Percentiles rank a stretch among this genome's conserved stretches.
Conservation (phyloP, 2,329 filamentous ascomycete genomes). For the Tolypocladium ovalisporum region DNA sequence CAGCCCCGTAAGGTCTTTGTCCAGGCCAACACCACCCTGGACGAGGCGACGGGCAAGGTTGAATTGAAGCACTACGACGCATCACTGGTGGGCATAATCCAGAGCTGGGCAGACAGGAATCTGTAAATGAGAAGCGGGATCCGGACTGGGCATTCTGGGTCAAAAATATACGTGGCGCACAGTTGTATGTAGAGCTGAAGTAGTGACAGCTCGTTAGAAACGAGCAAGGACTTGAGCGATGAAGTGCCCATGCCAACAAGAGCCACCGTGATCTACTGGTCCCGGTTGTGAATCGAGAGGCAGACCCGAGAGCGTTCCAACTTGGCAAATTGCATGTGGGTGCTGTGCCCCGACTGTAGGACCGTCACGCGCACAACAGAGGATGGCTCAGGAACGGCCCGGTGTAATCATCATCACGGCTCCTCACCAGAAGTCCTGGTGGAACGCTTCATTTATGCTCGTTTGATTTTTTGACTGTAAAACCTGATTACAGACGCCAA, state of each 20-base stretch:
- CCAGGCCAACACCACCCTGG: slow-evolving; percentile 77
- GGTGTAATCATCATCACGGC: slow-evolving; percentile 17
- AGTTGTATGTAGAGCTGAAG: background rate
- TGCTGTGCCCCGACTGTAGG: too few species aligned
- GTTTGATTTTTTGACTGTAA: slow-evolving; percentile 46
- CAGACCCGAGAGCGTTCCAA: too few species aligned
- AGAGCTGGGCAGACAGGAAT: slow-evolving; percentile 63
- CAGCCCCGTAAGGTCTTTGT: slow-evolving; percentile 87
- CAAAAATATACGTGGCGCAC: background rate
- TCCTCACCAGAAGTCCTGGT: slow-evolving; percentile 16
- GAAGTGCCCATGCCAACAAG: background rate
- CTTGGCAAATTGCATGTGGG: too few species aligned
- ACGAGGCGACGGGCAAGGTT: slow-evolving; percentile 58
- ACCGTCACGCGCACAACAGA: background rate
- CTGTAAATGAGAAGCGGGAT: slow-evolving; percentile 19
- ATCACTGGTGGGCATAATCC: slow-evolving; percentile 67
- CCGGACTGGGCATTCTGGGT: background rate
- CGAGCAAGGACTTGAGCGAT: background rate
- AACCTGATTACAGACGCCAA: slow-evolving; percentile 58
- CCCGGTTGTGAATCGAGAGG: background rate
- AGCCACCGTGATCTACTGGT: background rate
- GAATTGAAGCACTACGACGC: slow-evolving; percentile 78
- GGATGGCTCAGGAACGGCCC: background rate
- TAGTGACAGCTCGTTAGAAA: background rate
- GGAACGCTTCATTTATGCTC: slow-evolving; percentile 23